Percentiles rank a stretch among this genome's conserved stretches.
These are phyloP conservation scores for Rachicladosporium sp. DNA, from an alignment of 2,329 filamentous ascomycete genomes.

Conservation along the genomic window DNA sequence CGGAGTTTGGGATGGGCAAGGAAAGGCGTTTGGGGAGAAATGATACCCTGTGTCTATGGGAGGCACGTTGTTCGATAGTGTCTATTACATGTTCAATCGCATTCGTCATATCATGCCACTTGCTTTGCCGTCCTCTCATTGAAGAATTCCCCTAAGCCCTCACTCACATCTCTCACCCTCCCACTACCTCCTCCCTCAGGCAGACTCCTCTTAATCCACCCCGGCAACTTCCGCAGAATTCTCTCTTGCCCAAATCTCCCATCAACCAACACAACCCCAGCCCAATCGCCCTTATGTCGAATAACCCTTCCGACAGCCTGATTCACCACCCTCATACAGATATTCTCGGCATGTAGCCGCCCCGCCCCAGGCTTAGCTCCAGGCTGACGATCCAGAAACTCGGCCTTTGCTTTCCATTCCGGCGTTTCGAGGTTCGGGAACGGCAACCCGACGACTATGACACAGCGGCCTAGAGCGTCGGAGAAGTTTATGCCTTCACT, in stretches of 20 bases:
- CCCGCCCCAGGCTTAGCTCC: slow-evolving; percentile 35
- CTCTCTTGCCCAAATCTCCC: slow-evolving; percentile 60
- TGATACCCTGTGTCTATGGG: slow-evolving; percentile 5
- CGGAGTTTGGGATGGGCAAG: not conserved
- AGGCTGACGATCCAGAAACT: slow-evolving; percentile 62
- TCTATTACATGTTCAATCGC: not conserved
- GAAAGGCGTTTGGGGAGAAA: slow-evolving; percentile 3
- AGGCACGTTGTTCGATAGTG: not conserved
- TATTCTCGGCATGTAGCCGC: slow-evolving; percentile 80
- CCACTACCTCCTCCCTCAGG: slow-evolving; percentile 23
- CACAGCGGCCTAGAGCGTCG: slow-evolving; percentile 74
- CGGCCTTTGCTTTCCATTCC: slow-evolving; percentile 86
- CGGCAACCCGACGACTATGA: slow-evolving; percentile 82
- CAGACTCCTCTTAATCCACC: slow-evolving; percentile 73
- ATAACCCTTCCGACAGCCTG: slow-evolving; percentile 92
- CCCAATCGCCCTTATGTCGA: slow-evolving; percentile 77
- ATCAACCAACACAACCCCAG: slow-evolving; percentile 77
- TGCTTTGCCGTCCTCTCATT: not conserved
- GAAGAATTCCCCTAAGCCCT: slow-evolving; percentile 5
- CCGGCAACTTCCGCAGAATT: slow-evolving; percentile 69
- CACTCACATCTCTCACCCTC: slow-evolving; percentile 21
- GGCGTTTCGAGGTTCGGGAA: slow-evolving; percentile 83
- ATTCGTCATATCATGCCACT: no score
- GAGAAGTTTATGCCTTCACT: slow-evolving; percentile 98
- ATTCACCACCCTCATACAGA: slow-evolving; percentile 93